These are phyloP conservation scores for Castanopsis chinensis DNA, from an alignment of 306 rosid species.

Conservation along the genomic window DNA sequence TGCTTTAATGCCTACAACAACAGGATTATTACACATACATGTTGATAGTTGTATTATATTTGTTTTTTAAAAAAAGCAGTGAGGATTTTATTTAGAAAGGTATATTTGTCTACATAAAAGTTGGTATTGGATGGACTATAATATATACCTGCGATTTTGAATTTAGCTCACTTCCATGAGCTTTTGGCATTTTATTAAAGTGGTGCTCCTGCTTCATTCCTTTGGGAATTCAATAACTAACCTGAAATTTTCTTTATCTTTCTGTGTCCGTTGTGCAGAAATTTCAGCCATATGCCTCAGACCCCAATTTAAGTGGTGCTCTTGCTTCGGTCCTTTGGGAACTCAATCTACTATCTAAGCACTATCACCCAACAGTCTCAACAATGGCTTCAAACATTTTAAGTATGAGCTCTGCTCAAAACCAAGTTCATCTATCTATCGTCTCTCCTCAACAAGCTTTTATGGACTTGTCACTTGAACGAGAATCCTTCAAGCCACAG, in stretches of 20 bases:
- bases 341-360: constrained; percentile 69
- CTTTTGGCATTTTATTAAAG: too few relatives aligned
- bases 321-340: constrained; percentile 98
- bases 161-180: too few relatives aligned
- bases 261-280: constrained; percentile 47
- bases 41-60: too few relatives aligned
- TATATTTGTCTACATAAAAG: neutral
- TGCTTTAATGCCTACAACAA: neutral
- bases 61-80: too few relatives aligned
- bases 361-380: constrained; percentile 77
- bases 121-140: neutral
- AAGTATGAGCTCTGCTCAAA: constrained; percentile 51
- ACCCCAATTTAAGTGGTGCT: constrained; percentile 95
- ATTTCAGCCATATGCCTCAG: constrained; percentile 75
- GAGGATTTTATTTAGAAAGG: neutral
- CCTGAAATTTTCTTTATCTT: neutral
- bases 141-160: too few relatives aligned
- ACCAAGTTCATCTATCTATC: constrained; percentile 55
- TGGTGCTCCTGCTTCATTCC: neutral
- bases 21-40: too few relatives aligned
- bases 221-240: neutral
- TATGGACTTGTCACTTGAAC: constrained; percentile 61
- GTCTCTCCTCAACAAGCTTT: constrained; percentile 78
- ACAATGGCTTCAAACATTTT: constrained; percentile 60
- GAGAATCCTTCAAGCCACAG: constrained; percentile 47